Percentiles rank a stretch among this genome's conserved stretches.
These are phyloP conservation scores for Vicia faba DNA, from an alignment of 306 rosid species.

Conservation along the genomic window DNA sequence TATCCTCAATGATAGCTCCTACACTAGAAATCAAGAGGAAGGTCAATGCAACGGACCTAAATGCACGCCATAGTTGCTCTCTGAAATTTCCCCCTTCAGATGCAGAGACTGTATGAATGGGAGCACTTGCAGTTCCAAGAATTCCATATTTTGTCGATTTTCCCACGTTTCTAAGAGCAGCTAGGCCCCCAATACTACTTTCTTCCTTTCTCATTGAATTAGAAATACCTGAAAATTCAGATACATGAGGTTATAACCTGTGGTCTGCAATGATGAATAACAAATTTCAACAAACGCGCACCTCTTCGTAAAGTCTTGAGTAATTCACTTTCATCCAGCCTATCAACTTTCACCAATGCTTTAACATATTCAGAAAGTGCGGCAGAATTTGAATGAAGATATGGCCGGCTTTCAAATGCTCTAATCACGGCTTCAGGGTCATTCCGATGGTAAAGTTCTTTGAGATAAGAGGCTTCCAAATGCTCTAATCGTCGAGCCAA, in stretches of 20 bases:
- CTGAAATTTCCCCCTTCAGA: constrained; percentile 60
- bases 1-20: constrained; percentile 78
- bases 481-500: constrained; percentile 61
- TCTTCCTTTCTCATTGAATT: constrained; percentile 58
- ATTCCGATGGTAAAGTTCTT: constrained; percentile 67
- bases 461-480: constrained; percentile 77
- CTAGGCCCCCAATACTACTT: constrained; percentile 53
- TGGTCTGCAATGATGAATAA: constrained; percentile 17
- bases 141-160: constrained; percentile 58
- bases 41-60: constrained; percentile 63
- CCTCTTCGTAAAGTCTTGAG: constrained; percentile 82
- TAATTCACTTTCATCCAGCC: constrained; percentile 81
- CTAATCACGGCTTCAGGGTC: constrained; percentile 87
- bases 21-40: constrained; percentile 73
- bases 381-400: constrained; percentile 60
- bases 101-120: constrained; percentile 69
- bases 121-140: constrained; percentile 79
- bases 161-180: constrained; percentile 61
- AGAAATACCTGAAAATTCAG: constrained; percentile 60
- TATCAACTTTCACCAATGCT: constrained; percentile 76
- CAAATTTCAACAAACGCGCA: constrained; percentile 30
- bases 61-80: constrained; percentile 75
- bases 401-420: constrained; percentile 78
- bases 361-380: constrained; percentile 89
- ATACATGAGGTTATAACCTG: constrained; percentile 25